Evolutionary conservation across 164 flowering plant genomes (phyloP).

Genomic region (Tetrastigma voinierianum): DNA sequence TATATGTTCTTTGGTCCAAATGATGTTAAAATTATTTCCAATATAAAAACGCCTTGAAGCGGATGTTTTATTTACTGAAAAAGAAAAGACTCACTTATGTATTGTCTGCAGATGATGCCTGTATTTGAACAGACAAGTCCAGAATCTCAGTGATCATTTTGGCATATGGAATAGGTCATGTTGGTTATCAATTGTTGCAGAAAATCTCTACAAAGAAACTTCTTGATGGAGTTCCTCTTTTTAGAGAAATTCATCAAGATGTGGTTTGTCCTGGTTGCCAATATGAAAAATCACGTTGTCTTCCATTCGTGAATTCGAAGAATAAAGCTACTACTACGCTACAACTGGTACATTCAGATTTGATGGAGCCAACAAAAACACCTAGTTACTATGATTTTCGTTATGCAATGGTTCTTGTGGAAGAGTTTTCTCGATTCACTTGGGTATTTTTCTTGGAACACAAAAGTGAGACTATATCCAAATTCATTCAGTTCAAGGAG

Average conservation of each 20-base stretch:
- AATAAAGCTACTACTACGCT: slow-evolving; percentile 7
- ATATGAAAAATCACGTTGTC: slow-evolving; percentile 21
- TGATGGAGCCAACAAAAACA: slow-evolving; percentile 24
- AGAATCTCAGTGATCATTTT: slow-evolving; percentile 14
- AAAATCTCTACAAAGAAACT: slow-evolving; percentile 20
- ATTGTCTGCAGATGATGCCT: slow-evolving; percentile 16
- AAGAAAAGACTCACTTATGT: slow-evolving; percentile 18
- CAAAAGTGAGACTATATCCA: slow-evolving; percentile 1
- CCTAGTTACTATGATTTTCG: slow-evolving; percentile 10
- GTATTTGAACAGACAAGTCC: slow-evolving; percentile 21
- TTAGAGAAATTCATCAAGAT: slow-evolving; percentile 8
- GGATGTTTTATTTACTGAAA: slow-evolving; percentile 5
- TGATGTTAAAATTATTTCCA: slow-evolving; percentile 1
- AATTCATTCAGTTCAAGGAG: too few relatives aligned
- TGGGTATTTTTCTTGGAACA: slow-evolving; percentile 6
- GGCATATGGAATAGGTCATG: slow-evolving; percentile 27
- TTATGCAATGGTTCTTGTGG: slow-evolving; percentile 5
- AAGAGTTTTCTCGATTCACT: slow-evolving; percentile 5
- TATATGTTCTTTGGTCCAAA: slow-evolving; percentile 14
- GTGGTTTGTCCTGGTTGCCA: slow-evolving; percentile 20
- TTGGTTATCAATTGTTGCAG: slow-evolving; percentile 20
- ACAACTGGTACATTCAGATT: slow-evolving; percentile 20
- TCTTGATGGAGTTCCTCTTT: slow-evolving; percentile 13
- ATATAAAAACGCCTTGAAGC: slow-evolving; percentile 4
- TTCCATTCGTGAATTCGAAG: slow-evolving; percentile 18